phyloP scores from a whole-genome alignment of 352 stramenopile genomes.

The Phytopythium aichiense region DNA sequence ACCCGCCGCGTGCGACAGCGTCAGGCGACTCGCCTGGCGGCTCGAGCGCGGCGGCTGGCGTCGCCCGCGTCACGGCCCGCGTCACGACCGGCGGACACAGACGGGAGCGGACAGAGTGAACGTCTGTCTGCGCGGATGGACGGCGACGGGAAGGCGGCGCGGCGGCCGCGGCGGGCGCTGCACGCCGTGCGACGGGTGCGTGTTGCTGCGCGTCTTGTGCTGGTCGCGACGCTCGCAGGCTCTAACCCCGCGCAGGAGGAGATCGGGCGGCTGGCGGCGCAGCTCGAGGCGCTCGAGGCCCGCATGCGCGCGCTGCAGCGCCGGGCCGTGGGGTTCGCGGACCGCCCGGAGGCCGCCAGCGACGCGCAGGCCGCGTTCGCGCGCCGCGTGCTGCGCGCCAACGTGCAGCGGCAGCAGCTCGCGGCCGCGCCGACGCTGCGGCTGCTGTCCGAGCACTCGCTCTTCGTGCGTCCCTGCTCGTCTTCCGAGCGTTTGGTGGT shows the following conservation, averaged over 20 bases:
- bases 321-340: constrained; percentile 7
- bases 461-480: not conserved
- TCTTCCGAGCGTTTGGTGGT: not conserved
- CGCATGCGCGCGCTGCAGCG: constrained; percentile 16
- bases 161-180: constrained; percentile 5
- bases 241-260: constrained; percentile 13
- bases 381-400: constrained; percentile 9
- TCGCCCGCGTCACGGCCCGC: not conserved
- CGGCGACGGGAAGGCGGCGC: too few species aligned
- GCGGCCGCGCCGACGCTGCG: constrained; percentile 3
- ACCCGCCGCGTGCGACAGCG: not conserved
- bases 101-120: not conserved
- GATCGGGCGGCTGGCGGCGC: constrained; percentile 13
- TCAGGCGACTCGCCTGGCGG: too few species aligned
- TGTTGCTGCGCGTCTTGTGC: not conserved
- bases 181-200: constrained; percentile 8
- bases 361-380: constrained; percentile 7
- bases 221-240: not conserved
- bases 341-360: constrained; percentile 6
- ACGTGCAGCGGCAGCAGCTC: constrained; percentile 11
- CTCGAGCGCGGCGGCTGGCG: not conserved
- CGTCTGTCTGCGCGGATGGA: not conserved
- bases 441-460: constrained; percentile 9
- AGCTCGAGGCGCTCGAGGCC: constrained; percentile 15
- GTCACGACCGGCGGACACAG: not conserved